phyloP scores from a whole-genome alignment of 176 grass and related monocot genomes.

The Oryza longistaminata region DNA sequence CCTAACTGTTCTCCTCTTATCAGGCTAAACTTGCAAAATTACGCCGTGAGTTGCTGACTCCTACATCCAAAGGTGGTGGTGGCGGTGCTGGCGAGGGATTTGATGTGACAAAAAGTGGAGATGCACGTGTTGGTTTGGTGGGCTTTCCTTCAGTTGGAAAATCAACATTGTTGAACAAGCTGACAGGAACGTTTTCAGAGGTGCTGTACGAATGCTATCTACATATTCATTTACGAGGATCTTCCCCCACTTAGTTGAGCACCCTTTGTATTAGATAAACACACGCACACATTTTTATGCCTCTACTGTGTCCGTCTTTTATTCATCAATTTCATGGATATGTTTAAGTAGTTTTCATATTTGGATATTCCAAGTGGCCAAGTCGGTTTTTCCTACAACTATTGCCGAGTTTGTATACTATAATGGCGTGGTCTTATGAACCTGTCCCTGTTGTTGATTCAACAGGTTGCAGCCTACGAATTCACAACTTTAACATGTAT shows the following conservation, averaged over 20 bases:
- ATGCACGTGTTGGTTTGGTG: conserved; percentile 91
- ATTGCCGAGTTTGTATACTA: neutral
- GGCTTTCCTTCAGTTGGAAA: conserved; percentile 97
- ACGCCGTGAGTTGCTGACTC: conserved; percentile 77
- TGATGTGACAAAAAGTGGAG: conserved; percentile 96
- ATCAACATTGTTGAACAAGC: conserved; percentile 95
- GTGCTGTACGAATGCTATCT: conserved; percentile 44
- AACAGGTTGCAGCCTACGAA: conserved; percentile 90
- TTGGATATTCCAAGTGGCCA: neutral
- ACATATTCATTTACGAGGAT: neutral
- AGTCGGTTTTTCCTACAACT: neutral
- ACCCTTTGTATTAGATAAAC: conserved; percentile 2
- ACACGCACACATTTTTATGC: neutral
- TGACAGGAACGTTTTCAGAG: conserved; percentile 97
- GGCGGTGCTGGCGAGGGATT: conserved; percentile 84
- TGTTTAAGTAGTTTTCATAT: neutral
- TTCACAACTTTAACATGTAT: conserved; percentile 92
- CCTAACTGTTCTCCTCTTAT: conserved; percentile 26
- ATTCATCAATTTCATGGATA: neutral
- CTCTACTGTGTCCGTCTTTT: neutral
- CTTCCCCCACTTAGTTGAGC: conserved; percentile 18
- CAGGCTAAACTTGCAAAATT: conserved; percentile 98
- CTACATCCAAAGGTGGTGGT: conserved; percentile 79
- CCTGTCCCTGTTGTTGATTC: neutral
- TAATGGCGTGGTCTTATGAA: neutral